Evolutionary conservation across 768 basidiomycete species (phyloP).

Genomic region (Boletus sensibilis): DNA sequence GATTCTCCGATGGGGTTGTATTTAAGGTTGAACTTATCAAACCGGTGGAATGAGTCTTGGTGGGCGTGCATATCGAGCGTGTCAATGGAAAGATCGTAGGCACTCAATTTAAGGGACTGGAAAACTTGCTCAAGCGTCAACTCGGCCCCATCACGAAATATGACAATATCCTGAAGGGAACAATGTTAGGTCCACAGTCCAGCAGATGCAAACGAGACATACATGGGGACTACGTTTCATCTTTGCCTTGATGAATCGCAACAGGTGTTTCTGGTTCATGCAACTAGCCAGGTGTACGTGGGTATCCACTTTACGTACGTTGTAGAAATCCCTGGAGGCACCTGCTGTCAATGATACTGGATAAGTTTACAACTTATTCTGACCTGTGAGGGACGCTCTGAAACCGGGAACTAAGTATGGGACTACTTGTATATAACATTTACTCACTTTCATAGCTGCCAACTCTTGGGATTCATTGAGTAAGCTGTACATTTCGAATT

Average conservation of each 20-base stretch:
- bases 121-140: constrained; percentile 94
- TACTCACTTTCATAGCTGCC: constrained; percentile 90
- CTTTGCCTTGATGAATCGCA: constrained; percentile 98
- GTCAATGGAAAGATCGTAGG: constrained; percentile 97
- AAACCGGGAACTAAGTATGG: constrained; percentile 5
- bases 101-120: constrained; percentile 88
- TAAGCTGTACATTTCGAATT: constrained; percentile 90
- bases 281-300: constrained; percentile 98
- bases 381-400: constrained; percentile 36
- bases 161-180: constrained; percentile 81
- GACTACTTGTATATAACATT: background rate
- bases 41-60: constrained; percentile 96
- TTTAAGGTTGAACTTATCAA: constrained; percentile 97
- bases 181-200: background rate
- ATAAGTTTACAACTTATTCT: background rate
- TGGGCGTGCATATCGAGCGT: constrained; percentile 99
- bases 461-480: constrained; percentile 93
- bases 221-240: constrained; percentile 88
- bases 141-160: constrained; percentile 88
- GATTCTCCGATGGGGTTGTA: constrained; percentile 98
- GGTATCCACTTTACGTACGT: constrained; percentile 96
- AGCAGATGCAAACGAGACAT: constrained; percentile 18
- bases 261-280: constrained; percentile 98
- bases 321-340: constrained; percentile 89
- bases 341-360: constrained; percentile 1